Evolutionary conservation across 2,329 filamentous ascomycete genomes (phyloP).

Genomic region (Niveomyces coronatus): DNA sequence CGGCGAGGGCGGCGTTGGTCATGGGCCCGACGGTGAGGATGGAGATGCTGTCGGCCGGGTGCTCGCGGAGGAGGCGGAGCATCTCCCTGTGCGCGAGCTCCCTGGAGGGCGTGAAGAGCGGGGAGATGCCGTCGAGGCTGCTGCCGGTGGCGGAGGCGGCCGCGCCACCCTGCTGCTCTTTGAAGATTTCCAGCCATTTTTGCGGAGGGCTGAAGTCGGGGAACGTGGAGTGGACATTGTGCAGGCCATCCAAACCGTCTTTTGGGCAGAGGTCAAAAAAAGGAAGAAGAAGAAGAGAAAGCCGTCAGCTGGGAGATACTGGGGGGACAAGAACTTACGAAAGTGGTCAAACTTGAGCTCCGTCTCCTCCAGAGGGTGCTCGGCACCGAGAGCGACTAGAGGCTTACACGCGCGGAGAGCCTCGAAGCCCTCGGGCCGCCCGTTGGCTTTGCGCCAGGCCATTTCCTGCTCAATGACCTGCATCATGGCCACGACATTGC

Average conservation of each 20-base stretch:
- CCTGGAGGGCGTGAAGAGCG: conserved; percentile 67
- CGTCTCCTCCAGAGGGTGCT: conserved; percentile 76
- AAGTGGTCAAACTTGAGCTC: conserved; percentile 77
- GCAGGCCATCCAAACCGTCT: conserved; percentile 70
- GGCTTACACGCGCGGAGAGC: conserved; percentile 64
- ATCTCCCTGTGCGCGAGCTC: conserved; percentile 74
- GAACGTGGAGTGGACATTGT: conserved; percentile 63
- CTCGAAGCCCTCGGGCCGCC: conserved; percentile 60
- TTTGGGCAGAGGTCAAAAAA: too few relatives aligned
- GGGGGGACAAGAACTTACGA: conserved; percentile 49
- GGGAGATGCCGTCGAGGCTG: conserved; percentile 36
- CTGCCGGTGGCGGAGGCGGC: conserved; percentile 22
- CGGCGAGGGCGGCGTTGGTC: conserved; percentile 87
- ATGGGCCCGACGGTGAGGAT: conserved; percentile 83
- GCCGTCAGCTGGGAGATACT: too few relatives aligned
- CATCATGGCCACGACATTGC: conserved; percentile 84
- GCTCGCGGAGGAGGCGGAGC: conserved; percentile 71
- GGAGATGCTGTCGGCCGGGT: conserved; percentile 75
- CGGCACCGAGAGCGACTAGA: conserved; percentile 75
- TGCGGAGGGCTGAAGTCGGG: conserved; percentile 66
- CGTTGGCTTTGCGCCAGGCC: conserved; percentile 65
- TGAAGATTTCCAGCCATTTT: conserved; percentile 61
- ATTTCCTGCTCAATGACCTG: conserved; percentile 85
- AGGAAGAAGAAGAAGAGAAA: too few relatives aligned
- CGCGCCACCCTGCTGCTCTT: conserved; percentile 13